Base-by-base conservation (phyloP, 331 rosid species). In the Pyracantha coccinea region DNA sequence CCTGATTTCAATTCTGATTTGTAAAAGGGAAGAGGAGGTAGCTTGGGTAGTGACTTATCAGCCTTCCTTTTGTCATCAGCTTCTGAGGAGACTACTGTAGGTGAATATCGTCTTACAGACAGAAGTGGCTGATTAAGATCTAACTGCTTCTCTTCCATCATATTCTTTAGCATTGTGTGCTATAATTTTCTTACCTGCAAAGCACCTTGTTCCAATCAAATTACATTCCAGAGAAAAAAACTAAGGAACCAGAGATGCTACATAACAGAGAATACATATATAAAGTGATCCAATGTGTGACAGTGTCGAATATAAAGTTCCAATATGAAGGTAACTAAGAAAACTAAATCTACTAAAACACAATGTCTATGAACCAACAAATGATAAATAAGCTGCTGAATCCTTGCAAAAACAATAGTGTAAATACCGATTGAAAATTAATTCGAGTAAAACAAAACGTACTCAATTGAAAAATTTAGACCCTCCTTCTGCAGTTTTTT, bases 71-170 rank as follows among this genome's bases (percentile, higher is more conserved):
- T 82, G 47, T 84, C 67, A 28, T 80, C 83, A 50, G 81, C 74
- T 80, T 83, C 84, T 29, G 81, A 61, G 73, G 92, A n/a, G 21
- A 62, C 79, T 23, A 44, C 73, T 54, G 85, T 68, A 23, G 91
- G 85, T 66, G 89, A 77, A 80, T 76, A 81, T 32, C 99, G 82
- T 86, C 99, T 92, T 20, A 94, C 99, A 1, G 99, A 94, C 74
- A 94, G 71, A 83, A 94, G 83, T n/a, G 99, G 99, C 84, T 82
- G 96, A 68, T 84, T 84, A 53, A 94, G 82, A 78, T 94, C 87
- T 78, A 94, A 73, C 81, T 92, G 86, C 69, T 90, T 94, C 78
- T 90, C 96, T 83, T 86, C 97, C 97, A 91, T 91, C 76, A 83
- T 53, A 72, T 76, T 91, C 80, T 69, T 82, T 29, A 87, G 68